Evolutionary conservation across 305 asterid genomes (phyloP).

Genomic region (Coffea humblotiana): DNA sequence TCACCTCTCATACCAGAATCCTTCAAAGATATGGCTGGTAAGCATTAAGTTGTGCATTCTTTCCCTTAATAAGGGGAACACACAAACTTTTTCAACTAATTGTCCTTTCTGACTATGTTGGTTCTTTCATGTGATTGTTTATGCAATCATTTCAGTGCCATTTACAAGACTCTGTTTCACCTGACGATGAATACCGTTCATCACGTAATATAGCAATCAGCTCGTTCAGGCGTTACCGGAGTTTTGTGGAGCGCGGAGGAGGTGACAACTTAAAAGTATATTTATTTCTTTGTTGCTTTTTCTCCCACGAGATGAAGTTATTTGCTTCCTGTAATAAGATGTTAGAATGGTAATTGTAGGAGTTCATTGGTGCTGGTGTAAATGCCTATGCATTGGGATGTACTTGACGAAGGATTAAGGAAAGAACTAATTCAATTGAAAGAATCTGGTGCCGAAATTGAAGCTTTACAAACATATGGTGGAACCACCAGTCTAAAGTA

Average conservation of each 20-base stretch:
- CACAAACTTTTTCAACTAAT: not conserved
- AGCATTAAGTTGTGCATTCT: constrained; percentile 17
- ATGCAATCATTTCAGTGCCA: constrained; percentile 48
- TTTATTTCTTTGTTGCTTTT: constrained; percentile 24
- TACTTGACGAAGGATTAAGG: constrained; percentile 72
- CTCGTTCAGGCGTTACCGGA: constrained; percentile 79
- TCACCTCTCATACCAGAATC: constrained; percentile 38
- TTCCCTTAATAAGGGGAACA: not conserved
- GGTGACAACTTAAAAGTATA: constrained; percentile 92
- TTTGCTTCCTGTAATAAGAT: constrained; percentile 14
- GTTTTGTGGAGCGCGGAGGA: constrained; percentile 88
- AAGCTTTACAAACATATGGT: constrained; percentile 63
- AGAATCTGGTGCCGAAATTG: constrained; percentile 77
- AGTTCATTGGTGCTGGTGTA: constrained; percentile 91
- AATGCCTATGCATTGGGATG: constrained; percentile 93
- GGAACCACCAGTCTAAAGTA: constrained; percentile 70
- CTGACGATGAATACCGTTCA: constrained; percentile 83
- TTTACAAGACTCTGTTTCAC: constrained; percentile 63
- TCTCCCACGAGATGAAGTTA: constrained; percentile 9
- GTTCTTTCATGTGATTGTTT: not conserved
- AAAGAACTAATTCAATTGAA: constrained; percentile 72
- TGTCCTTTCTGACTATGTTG: constrained; percentile 14
- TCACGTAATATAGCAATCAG: constrained; percentile 92
- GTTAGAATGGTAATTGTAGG: constrained; percentile 47
- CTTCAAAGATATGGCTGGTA: constrained; percentile 78